These are phyloP conservation scores for Ramichloridium luteum DNA, from an alignment of 2,329 filamentous ascomycete species.

Conservation along the genomic window DNA sequence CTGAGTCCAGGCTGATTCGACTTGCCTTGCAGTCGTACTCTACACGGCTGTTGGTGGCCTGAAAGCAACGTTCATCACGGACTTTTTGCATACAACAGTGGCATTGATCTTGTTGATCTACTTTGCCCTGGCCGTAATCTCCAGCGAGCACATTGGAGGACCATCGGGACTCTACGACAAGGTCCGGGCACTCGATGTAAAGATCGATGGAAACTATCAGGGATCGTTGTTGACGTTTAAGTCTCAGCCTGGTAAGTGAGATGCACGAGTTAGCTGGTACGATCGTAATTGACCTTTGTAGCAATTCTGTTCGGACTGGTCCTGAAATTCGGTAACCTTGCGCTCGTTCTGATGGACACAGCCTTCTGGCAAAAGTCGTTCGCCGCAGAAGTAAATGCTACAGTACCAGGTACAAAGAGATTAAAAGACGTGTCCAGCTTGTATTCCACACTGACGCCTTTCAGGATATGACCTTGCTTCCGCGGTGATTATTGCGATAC, in stretches of 20 bases:
- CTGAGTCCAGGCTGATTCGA: slow-evolving; percentile 1
- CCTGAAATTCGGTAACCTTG: slow-evolving; percentile 39
- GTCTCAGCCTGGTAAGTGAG: slow-evolving; percentile 24
- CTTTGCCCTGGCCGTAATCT: slow-evolving; percentile 36
- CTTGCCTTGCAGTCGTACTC: slow-evolving; percentile 28
- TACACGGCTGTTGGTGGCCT: slow-evolving; percentile 39
- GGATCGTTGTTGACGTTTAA: slow-evolving; percentile 40
- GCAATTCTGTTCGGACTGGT: slow-evolving; percentile 32
- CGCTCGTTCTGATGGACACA: slow-evolving; percentile 40
- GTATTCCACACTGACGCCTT: too few relatives aligned
- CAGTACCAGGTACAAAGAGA: too few relatives aligned
- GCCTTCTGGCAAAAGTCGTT: slow-evolving; percentile 44
- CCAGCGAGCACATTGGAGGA: slow-evolving; percentile 32
- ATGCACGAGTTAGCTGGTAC: neutral
- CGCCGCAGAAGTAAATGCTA: slow-evolving; percentile 35
- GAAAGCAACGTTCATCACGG: slow-evolving; percentile 39
- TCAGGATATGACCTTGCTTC: slow-evolving; percentile 37
- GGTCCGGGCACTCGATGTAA: slow-evolving; percentile 32
- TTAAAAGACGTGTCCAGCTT: too few relatives aligned
- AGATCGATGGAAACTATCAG: slow-evolving; percentile 35
- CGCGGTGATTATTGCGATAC: slow-evolving; percentile 35
- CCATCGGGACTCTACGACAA: slow-evolving; percentile 36
- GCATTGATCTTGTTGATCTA: slow-evolving; percentile 38
- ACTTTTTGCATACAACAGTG: slow-evolving; percentile 38
- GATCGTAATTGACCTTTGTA: too few relatives aligned